Evolutionary conservation across 1,284 basidiomycete genomes (phyloP).

Genomic region (Peniophora sp.): DNA sequence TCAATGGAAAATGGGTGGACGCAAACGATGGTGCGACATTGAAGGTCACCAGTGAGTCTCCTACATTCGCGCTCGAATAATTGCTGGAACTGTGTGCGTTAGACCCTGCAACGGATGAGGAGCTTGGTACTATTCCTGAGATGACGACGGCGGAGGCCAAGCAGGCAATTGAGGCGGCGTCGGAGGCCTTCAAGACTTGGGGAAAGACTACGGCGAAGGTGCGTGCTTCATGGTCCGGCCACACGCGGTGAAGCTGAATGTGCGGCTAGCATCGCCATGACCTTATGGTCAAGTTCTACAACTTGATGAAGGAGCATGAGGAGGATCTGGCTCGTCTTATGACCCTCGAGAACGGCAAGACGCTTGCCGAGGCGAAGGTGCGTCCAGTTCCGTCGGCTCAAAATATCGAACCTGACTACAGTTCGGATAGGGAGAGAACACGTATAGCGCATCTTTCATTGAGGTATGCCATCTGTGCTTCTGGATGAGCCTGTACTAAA

Average conservation of each 20-base stretch:
- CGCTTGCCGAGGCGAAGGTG: conserved; percentile 74
- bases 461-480: conserved; percentile 46
- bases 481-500: background rate
- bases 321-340: conserved; percentile 82
- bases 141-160: conserved; percentile 79
- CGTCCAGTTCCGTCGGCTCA: background rate
- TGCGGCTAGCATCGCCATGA: conserved; percentile 63
- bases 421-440: conserved; percentile 56
- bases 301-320: conserved; percentile 68
- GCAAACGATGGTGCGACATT: conserved; percentile 69
- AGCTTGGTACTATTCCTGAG: conserved; percentile 78
- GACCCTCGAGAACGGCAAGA: conserved; percentile 90
- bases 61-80: background rate
- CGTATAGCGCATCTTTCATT: conserved; percentile 78
- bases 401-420: background rate
- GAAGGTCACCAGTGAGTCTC: conserved; percentile 61
- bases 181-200: conserved; percentile 74
- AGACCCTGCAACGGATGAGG: conserved; percentile 83
- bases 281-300: conserved; percentile 65
- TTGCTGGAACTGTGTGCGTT: background rate
- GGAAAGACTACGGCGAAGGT: conserved; percentile 77
- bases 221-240: conserved; percentile 9
- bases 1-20: conserved; percentile 79
- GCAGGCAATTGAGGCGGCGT: conserved; percentile 72
- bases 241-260: background rate